Conservation (phyloP, 805 yeast genomes). For the Candida tallmaniae region DNA sequence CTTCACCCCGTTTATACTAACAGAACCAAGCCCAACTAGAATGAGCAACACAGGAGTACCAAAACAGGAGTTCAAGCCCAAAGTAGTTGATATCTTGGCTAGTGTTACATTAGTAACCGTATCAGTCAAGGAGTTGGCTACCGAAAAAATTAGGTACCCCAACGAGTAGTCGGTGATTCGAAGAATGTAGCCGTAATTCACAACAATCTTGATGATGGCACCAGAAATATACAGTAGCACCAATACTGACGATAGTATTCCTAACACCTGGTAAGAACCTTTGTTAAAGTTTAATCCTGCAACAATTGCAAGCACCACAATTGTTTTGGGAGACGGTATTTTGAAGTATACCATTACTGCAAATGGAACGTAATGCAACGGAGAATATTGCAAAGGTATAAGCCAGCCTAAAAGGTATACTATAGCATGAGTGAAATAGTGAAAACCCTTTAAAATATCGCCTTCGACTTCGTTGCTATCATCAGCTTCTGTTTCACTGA, state of each 20-base stretch:
- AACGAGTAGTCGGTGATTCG: slow-evolving; percentile 42
- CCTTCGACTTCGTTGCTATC: background rate
- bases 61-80: slow-evolving; percentile 48
- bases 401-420: slow-evolving; percentile 4
- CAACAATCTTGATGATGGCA: slow-evolving; percentile 25
- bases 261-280: slow-evolving; percentile 6
- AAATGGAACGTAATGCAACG: slow-evolving; percentile 2
- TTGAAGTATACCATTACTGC: background rate
- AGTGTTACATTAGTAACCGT: slow-evolving; percentile 47
- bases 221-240: slow-evolving; percentile 24
- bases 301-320: no score
- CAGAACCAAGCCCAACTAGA: slow-evolving; percentile 48
- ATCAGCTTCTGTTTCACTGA: no score
- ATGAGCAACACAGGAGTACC: slow-evolving; percentile 50
- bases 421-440: slow-evolving; percentile 8
- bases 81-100: slow-evolving; percentile 33
- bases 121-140: slow-evolving; percentile 51
- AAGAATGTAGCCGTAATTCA: slow-evolving; percentile 43
- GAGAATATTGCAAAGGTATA: slow-evolving; percentile 2
- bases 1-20: slow-evolving; percentile 24
- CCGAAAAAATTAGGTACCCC: slow-evolving; percentile 45
- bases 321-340: background rate
- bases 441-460: background rate
- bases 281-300: no score
- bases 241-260: slow-evolving; percentile 22